Conservation (phyloP, 176 grass and related monocot species). For the Aegilops sharonensis region DNA sequence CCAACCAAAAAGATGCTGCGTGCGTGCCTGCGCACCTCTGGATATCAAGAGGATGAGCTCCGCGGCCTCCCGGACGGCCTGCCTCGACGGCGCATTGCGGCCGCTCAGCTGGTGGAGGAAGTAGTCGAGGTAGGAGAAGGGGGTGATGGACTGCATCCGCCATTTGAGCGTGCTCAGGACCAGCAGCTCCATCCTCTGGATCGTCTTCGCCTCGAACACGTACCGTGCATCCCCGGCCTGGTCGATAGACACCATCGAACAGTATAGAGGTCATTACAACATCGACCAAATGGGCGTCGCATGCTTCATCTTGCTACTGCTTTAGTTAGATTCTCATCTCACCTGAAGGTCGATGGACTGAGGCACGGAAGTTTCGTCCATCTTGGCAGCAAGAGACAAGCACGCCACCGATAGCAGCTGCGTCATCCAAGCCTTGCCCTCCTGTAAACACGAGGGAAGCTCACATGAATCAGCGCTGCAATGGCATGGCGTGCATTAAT, state of each 20-base stretch:
- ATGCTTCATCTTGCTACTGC: background rate
- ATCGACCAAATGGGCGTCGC: background rate
- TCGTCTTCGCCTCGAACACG: conserved; percentile 91
- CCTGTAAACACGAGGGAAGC: conserved; percentile 34
- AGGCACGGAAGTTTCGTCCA: conserved; percentile 83
- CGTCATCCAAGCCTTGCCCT: conserved; percentile 79
- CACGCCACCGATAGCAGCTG: conserved; percentile 90
- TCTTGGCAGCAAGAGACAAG: conserved; percentile 91
- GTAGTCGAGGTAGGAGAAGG: conserved; percentile 89
- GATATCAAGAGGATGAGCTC: conserved; percentile 57
- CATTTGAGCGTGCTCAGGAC: conserved; percentile 87
- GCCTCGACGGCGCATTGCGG: conserved; percentile 40
- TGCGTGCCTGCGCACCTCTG: conserved; percentile 42
- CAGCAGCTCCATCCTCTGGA: conserved; percentile 96
- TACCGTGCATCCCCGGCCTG: conserved; percentile 66
- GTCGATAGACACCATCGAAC: background rate
- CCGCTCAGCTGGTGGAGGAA: conserved; percentile 76
- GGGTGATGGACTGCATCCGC: conserved; percentile 95
- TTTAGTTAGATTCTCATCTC: background rate
- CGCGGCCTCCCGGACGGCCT: background rate
- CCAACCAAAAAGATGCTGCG: background rate
- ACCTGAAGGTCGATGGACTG: conserved; percentile 84
- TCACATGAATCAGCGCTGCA: background rate
- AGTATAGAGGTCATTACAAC: background rate
- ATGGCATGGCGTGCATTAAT: background rate